Evolutionary conservation across 768 basidiomycete species (phyloP).

Genomic region (Boletus reticuloceps): DNA sequence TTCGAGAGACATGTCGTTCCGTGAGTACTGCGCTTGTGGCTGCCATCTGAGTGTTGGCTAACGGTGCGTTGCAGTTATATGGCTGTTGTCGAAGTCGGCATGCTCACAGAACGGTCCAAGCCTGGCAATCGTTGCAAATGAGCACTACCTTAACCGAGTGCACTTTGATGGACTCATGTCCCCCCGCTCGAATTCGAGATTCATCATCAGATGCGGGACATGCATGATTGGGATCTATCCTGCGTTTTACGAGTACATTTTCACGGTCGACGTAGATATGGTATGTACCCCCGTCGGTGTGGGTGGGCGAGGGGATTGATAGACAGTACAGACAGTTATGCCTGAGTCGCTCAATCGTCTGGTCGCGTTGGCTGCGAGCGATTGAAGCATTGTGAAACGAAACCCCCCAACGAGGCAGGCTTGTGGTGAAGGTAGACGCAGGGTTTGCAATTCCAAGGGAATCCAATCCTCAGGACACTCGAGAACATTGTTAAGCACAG

Average conservation of each 20-base stretch:
- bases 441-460: too few species aligned
- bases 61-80: constrained; percentile 58
- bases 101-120: constrained; percentile 88
- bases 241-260: constrained; percentile 96
- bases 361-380: constrained; percentile 83
- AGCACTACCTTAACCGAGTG: constrained; percentile 90
- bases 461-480: too few species aligned
- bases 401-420: constrained; percentile 87
- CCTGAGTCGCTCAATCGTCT: constrained; percentile 90
- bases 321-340: constrained; percentile 64
- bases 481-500: too few species aligned
- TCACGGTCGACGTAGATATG: constrained; percentile 95
- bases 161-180: constrained; percentile 93
- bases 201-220: constrained; percentile 97
- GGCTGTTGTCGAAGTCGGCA: constrained; percentile 92
- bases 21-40: constrained; percentile 41
- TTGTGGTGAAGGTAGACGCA: constrained; percentile 65
- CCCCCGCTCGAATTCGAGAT: constrained; percentile 88
- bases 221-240: constrained; percentile 97
- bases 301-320: not conserved
- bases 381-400: constrained; percentile 87
- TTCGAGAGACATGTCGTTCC: constrained; percentile 95
- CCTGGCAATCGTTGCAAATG: constrained; percentile 95
- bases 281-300: constrained; percentile 39
- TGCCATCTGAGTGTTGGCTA: not conserved